Evolutionary conservation across 192 early-diverging fungal species (phyloP).

Genomic region (Phycomyces nitens): DNA sequence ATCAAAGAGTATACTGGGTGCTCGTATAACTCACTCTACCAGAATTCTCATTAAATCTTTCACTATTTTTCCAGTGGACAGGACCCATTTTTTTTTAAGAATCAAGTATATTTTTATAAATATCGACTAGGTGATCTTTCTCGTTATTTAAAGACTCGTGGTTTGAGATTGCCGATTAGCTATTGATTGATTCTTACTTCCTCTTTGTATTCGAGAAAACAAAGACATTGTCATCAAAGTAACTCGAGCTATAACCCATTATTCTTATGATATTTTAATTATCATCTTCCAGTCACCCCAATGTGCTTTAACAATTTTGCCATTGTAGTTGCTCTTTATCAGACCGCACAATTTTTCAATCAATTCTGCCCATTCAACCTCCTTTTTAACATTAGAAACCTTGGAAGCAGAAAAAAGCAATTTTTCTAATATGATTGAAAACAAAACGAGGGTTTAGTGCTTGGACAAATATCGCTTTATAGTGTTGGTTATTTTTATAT

Average conservation of each 20-base stretch:
- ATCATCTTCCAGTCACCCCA: slow-evolving; percentile 6
- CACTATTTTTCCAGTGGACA: background rate
- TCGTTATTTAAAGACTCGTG: background rate
- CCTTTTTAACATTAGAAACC: slow-evolving; percentile 6
- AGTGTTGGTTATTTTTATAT: background rate
- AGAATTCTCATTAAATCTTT: background rate
- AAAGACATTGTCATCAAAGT: slow-evolving; percentile 4
- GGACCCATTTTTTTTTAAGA: background rate
- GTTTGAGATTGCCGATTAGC: background rate
- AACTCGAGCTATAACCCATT: slow-evolving; percentile 2
- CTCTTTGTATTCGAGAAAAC: slow-evolving; percentile 1
- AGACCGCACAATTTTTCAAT: background rate
- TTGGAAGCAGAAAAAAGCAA: background rate
- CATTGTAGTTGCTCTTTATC: slow-evolving; percentile 5
- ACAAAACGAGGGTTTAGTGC: background rate
- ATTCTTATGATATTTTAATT: background rate
- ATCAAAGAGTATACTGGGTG: slow-evolving; percentile 2
- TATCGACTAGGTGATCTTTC: background rate
- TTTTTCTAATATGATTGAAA: background rate
- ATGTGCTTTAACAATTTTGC: slow-evolving; percentile 1
- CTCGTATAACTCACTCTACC: background rate
- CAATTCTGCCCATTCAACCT: background rate
- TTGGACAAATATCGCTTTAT: background rate
- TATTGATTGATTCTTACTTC: background rate
- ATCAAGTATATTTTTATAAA: background rate